Base-by-base conservation (phyloP, 768 basidiomycete genomes). In the Pseudohyphozyma bogoriensis region DNA sequence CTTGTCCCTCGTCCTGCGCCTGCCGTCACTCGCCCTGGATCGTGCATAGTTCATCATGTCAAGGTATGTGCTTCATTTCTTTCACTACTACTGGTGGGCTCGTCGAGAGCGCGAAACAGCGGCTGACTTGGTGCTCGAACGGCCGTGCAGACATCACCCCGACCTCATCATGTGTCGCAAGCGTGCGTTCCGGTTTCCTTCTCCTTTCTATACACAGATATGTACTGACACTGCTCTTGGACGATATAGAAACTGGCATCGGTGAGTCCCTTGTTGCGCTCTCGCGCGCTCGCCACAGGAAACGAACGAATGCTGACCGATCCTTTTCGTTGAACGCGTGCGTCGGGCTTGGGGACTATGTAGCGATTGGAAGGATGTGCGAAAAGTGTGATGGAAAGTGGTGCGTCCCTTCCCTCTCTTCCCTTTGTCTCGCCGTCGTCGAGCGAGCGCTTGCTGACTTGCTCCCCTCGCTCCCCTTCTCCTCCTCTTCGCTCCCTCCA, bases 371-470 rank as follows among this genome's bases (percentile, higher is more conserved):
- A 44, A 87, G 95, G 69, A 81, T 96, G 54, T 99, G 95, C 75
- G 95, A 99, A 77, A 96, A 96, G 74, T 96, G 92, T 71, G 95
- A 99, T 73, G 95, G 95, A 53, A 97, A 97, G 84, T 99, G 95
- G 93, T 95, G 69, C 62, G 85, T 72, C 11, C 51, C 46, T 16
- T 26, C 32, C 45, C 16, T 12, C 31, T 22, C 6, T 16, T 29
- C 22, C 33, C 49, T 31, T 16, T n/a, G n/a, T n/a, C n/a, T n/a
- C n/a, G n/a, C n/a, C 54, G 7, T 1, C 28, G 2, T 29, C 20
- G n/a, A 49, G 26, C 28, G 26, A 15, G 11, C 20, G 7, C 12
- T 6, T 18, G 47, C 47, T 49, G 47, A 49, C 47, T 49, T 16
- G 29, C 33, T 32, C 32, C 7, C 31, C 49, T 55, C 35, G 12